Percentiles rank a stretch among this genome's conserved stretches.
phyloP scores from a whole-genome alignment of 2,329 filamentous ascomycete genomes.

The Xylariomycetidae sp. region DNA sequence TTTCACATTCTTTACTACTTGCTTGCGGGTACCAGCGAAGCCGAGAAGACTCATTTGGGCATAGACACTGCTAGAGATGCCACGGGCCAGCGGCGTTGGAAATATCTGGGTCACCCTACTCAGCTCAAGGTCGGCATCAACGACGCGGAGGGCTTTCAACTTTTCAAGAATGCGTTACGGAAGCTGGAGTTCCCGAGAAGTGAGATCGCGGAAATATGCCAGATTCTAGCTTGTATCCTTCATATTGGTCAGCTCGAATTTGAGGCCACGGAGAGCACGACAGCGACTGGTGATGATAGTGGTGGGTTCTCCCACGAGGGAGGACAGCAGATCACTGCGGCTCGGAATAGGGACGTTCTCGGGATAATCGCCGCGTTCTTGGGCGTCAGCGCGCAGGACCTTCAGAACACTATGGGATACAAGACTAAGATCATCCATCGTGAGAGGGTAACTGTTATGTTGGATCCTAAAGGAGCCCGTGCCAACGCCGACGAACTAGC shows the following conservation, averaged over 20 bases:
- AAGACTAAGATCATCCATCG: slow-evolving; percentile 95
- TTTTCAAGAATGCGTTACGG: slow-evolving; percentile 92
- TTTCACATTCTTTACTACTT: slow-evolving; percentile 97
- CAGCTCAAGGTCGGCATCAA: slow-evolving; percentile 97
- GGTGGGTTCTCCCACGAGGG: slow-evolving; percentile 96
- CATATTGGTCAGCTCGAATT: slow-evolving; percentile 98
- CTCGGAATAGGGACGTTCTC: slow-evolving; percentile 90
- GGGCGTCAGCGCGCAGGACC: slow-evolving; percentile 72
- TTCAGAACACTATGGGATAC: slow-evolving; percentile 87
- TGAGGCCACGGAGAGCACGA: slow-evolving; percentile 73
- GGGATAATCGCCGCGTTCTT: slow-evolving; percentile 89
- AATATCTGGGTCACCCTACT: slow-evolving; percentile 91
- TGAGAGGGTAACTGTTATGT: slow-evolving; percentile 97
- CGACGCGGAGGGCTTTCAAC: slow-evolving; percentile 89
- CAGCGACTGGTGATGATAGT: slow-evolving; percentile 79
- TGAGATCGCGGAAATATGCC: slow-evolving; percentile 95
- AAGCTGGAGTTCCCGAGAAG: slow-evolving; percentile 91
- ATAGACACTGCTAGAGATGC: slow-evolving; percentile 43
- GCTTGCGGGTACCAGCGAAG: slow-evolving; percentile 81
- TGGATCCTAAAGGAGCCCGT: slow-evolving; percentile 85
- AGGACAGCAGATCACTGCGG: slow-evolving; percentile 75
- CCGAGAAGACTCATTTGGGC: slow-evolving; percentile 82
- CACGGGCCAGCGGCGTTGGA: slow-evolving; percentile 73
- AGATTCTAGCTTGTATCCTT: slow-evolving; percentile 88
- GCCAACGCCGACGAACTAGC: slow-evolving; percentile 92